These are phyloP conservation scores for Pleurotus pulmonarius DNA, from an alignment of 768 basidiomycete species.

Conservation along the genomic window DNA sequence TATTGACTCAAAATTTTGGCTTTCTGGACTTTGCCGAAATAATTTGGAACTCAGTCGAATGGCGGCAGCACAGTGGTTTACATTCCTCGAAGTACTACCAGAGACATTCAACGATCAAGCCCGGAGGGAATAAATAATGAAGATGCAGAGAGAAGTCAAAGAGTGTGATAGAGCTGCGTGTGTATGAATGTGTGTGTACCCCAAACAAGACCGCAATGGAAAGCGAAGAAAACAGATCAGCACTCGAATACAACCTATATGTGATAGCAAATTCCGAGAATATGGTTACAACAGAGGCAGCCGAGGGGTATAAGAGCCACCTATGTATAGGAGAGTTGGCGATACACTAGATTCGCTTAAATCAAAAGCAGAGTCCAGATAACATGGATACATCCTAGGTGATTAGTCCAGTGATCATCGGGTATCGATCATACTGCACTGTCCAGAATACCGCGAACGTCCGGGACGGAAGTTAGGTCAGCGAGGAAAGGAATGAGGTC, in stretches of 20 bases:
- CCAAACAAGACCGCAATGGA: not conserved
- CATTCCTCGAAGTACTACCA: no score
- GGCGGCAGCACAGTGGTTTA: not conserved
- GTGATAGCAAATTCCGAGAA: not conserved
- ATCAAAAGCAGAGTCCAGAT: not conserved
- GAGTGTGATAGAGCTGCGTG: not conserved
- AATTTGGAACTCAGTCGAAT: not conserved
- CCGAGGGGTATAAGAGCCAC: not conserved
- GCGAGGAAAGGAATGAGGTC: conserved; percentile 93
- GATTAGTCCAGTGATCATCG: not conserved
- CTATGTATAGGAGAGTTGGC: not conserved
- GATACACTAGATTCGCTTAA: not conserved
- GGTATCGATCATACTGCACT: conserved; percentile 40
- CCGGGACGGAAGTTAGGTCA: conserved; percentile 80
- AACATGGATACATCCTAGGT: not conserved
- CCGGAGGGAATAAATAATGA: not conserved
- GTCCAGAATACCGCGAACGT: conserved; percentile 90
- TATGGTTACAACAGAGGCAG: not conserved
- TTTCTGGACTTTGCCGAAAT: not conserved
- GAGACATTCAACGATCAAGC: not conserved
- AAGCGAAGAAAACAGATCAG: not conserved
- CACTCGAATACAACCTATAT: not conserved
- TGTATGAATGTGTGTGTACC: not conserved
- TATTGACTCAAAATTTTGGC: not conserved
- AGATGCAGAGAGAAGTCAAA: not conserved